Percentiles rank a stretch among this genome's conserved stretches.
phyloP scores from a whole-genome alignment of 805 yeast species.

The Suhomyces pyralidae region DNA sequence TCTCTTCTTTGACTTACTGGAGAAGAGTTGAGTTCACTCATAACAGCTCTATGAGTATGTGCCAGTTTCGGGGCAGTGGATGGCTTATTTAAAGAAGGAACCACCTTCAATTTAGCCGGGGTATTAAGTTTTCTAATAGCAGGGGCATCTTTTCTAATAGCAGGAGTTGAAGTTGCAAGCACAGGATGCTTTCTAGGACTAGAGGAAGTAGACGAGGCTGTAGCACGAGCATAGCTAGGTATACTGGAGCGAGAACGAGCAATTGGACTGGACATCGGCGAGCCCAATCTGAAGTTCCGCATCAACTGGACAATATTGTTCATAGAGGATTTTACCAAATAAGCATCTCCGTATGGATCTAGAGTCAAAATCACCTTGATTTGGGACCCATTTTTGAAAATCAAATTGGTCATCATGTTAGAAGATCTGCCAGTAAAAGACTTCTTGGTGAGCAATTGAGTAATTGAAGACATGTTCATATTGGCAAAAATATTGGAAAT shows the following conservation, averaged over 20 bases:
- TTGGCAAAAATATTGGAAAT: conserved; percentile 24
- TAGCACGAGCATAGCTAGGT: conserved; percentile 32
- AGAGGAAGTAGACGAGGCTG: conserved; percentile 27
- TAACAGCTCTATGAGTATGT: background rate
- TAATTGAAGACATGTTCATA: conserved; percentile 25
- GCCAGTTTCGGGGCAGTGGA: conserved; percentile 5
- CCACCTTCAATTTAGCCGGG: conserved; percentile 9
- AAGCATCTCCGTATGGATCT: conserved; percentile 23
- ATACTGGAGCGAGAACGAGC: background rate
- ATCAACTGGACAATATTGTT: conserved; percentile 23
- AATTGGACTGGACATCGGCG: conserved; percentile 1
- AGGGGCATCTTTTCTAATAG: background rate
- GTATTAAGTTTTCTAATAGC: conserved; percentile 5
- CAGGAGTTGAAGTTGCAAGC: conserved; percentile 2
- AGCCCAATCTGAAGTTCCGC: conserved; percentile 14
- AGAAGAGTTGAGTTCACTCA: conserved; percentile 5
- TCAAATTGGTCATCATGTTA: conserved; percentile 25
- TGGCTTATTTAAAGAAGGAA: conserved; percentile 7
- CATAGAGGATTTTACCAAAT: conserved; percentile 25
- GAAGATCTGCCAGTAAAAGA: conserved; percentile 19
- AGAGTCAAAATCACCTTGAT: conserved; percentile 25
- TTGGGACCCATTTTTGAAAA: conserved; percentile 16
- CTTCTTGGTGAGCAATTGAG: conserved; percentile 19
- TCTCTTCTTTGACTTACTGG: background rate
- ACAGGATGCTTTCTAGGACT: conserved; percentile 9